These are phyloP conservation scores for Eimeria maxima DNA, from an alignment of 169 alveolate genomes.

Conservation along the genomic window DNA sequence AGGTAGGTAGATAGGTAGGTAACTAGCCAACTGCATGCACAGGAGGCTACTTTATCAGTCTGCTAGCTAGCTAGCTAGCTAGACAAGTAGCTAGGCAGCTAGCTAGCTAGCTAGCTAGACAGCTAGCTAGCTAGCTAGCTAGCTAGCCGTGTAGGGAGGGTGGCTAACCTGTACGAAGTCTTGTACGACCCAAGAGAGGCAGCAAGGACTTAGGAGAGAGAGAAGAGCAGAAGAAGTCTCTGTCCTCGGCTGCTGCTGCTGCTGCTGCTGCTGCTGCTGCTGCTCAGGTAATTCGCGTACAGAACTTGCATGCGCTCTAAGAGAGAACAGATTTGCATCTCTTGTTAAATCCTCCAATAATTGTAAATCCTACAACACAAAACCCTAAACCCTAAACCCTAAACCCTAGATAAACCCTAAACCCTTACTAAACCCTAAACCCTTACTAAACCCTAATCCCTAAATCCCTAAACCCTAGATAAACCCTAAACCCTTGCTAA, in stretches of 20 bases:
- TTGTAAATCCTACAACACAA: slow-evolving; percentile 58
- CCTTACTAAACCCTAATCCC: background rate
- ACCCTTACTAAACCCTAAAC: background rate
- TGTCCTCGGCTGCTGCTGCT: slow-evolving; percentile 45
- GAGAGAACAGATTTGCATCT: slow-evolving; percentile 80
- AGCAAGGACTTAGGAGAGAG: slow-evolving; percentile 67
- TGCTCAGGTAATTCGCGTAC: slow-evolving; percentile 29
- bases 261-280: slow-evolving; percentile 66
- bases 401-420: slow-evolving; percentile 50
- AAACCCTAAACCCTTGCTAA: too few species aligned
- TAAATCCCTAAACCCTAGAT: too few species aligned
- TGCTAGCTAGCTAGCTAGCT: slow-evolving; percentile 12
- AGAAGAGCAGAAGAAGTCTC: slow-evolving; percentile 65
- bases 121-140: too few species aligned
- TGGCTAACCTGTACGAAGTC: slow-evolving; percentile 78
- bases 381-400: slow-evolving; percentile 33
- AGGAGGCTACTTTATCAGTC: background rate
- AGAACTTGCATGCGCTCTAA: slow-evolving; percentile 80
- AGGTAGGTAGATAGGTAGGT: background rate
- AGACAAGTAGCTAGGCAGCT: background rate
- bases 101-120: too few species aligned
- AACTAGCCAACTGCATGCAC: background rate
- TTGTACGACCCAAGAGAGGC: slow-evolving; percentile 84
- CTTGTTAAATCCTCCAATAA: slow-evolving; percentile 80
- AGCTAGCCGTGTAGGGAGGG: too few species aligned